Percentiles rank a stretch among this genome's conserved stretches.
These are phyloP conservation scores for Funneliformis mosseae DNA, from an alignment of 192 early-diverging fungal genomes.

Conservation along the genomic window DNA sequence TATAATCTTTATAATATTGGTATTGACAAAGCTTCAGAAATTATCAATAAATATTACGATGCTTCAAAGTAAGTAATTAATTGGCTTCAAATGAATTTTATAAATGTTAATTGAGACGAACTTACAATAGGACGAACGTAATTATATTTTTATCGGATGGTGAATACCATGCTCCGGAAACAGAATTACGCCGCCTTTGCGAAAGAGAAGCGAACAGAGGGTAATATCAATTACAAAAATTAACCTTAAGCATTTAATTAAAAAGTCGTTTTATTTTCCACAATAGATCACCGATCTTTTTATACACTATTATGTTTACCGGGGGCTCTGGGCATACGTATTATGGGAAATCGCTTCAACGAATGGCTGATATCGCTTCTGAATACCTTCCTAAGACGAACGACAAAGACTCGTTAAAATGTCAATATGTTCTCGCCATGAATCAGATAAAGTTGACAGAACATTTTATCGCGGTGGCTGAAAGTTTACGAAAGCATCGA, in stretches of 20 bases:
- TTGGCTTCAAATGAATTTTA: not conserved
- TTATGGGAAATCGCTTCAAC: conserved; percentile 4
- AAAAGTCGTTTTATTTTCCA: not conserved
- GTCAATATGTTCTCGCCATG: conserved; percentile 8
- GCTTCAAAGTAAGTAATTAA: conserved; percentile 23
- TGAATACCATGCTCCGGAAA: not conserved
- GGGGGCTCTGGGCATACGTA: not conserved
- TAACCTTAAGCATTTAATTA: not conserved
- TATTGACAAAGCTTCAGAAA: conserved; percentile 14
- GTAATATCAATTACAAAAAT: not conserved
- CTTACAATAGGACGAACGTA: conserved; percentile 8
- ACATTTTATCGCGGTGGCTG: conserved; percentile 12
- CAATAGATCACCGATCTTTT: not conserved
- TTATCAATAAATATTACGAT: conserved; percentile 20
- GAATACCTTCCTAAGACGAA: conserved; percentile 4
- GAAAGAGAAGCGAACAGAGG: conserved; percentile 2
- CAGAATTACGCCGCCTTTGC: conserved; percentile 16
- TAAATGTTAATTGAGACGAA: not conserved
- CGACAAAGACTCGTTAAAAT: conserved; percentile 2
- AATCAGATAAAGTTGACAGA: not conserved
- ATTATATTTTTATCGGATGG: conserved; percentile 33
- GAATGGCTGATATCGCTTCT: conserved; percentile 20
- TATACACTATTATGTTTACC: conserved; percentile 24
- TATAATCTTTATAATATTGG: conserved; percentile 4
- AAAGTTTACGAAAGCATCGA: conserved; percentile 19